A percentile compares a stretch with the other conserved stretches of the same genome.
Conservation (phyloP, 257 asterid species). For the Solanum clarkiae region DNA sequence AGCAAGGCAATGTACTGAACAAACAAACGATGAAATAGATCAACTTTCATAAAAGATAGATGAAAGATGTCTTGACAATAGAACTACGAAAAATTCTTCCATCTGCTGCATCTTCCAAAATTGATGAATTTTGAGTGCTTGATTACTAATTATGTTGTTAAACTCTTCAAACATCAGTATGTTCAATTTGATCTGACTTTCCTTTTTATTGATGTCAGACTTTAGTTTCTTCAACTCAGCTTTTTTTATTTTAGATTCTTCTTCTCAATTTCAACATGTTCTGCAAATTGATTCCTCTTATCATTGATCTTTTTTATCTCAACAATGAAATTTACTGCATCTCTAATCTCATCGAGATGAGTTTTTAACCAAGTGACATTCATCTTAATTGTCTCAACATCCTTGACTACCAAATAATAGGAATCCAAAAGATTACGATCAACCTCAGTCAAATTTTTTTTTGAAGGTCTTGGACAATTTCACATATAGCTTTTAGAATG, state of each 20-base stretch:
- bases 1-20: no score
- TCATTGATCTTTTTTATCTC: no score
- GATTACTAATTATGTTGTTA: neutral
- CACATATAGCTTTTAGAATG: slow-evolving; percentile 9
- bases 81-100: slow-evolving; percentile 6
- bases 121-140: neutral
- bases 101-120: neutral
- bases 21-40: no score
- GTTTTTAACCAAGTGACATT: slow-evolving; percentile 10
- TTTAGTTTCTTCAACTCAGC: slow-evolving; percentile 5
- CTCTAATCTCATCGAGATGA: neutral
- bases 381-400: slow-evolving; percentile 11
- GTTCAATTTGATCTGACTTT: neutral
- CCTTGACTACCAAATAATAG: slow-evolving; percentile 9
- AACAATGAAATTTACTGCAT: no score
- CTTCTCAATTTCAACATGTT: neutral
- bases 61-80: neutral
- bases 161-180: neutral
- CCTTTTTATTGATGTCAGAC: neutral
- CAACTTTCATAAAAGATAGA: neutral
- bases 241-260: neutral
- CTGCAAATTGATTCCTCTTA: neutral
- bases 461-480: slow-evolving; percentile 16
- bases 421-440: slow-evolving; percentile 1
- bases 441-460: slow-evolving; percentile 8